Conservation (phyloP, 148 eudicot species). For the Rhododendron ferrugineum region DNA sequence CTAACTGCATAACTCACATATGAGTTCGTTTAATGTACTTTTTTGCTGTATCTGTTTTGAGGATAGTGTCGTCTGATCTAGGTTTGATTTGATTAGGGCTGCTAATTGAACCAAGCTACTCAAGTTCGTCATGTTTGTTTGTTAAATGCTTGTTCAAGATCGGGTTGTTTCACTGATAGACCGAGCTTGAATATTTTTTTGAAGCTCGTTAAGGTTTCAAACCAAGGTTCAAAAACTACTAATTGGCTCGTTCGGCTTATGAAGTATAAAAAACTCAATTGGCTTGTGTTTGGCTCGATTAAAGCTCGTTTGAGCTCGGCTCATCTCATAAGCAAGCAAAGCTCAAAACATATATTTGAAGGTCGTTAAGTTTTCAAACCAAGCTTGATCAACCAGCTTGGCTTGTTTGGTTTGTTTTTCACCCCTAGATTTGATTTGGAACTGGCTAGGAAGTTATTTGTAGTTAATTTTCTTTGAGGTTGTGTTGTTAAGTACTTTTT, state of each 20-base stretch:
- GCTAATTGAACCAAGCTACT: background rate
- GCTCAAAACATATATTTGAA: background rate
- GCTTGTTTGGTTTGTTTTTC: background rate
- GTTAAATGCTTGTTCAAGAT: background rate
- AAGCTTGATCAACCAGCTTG: background rate
- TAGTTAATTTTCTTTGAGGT: background rate
- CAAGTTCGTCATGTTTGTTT: background rate
- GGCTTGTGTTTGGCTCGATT: background rate
- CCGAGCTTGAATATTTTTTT: background rate
- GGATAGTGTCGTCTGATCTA: constrained; percentile 6
- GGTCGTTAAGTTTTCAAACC: background rate
- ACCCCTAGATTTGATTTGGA: background rate
- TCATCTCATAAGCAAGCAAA: background rate
- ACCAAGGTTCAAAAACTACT: background rate
- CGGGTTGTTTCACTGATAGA: too few species aligned
- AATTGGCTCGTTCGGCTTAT: background rate
- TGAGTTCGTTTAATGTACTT: background rate
- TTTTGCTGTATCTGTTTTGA: background rate
- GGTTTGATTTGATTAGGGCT: background rate
- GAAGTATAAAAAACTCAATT: background rate
- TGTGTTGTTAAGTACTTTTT: background rate
- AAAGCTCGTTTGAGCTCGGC: background rate
- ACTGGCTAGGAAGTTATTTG: background rate
- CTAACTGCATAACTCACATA: background rate
- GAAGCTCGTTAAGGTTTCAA: too few species aligned